Base-by-base conservation (phyloP, 371 early-diverging fungal genomes). In the Chytridium lagenaria region DNA sequence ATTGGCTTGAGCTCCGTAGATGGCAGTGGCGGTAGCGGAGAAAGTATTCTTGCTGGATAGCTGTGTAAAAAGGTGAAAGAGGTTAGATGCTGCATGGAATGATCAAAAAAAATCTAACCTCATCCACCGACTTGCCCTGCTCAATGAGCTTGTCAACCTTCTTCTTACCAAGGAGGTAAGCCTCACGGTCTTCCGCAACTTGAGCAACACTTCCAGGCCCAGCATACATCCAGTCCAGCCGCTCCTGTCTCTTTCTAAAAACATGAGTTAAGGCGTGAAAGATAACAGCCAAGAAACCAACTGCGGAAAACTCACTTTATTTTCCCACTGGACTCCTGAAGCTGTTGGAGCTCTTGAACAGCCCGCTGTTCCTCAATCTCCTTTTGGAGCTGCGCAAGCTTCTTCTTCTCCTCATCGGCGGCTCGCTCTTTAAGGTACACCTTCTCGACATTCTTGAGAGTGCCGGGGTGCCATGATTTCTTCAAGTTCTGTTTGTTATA, bases 381-480 rank as follows among this genome's bases (percentile, higher is more conserved):
- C 81, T 97, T 97, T 63, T 87, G 90, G 66, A 96, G 88, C 84
- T 94, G 94, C 12, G 92, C 95, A 23, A 93, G 81, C 76, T 95
- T 94, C 67, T 89, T 86, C 68, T 92, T 85, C 81, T 97, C 97
- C 69, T 94, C 96, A 5, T 86, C 88, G 31, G 91, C 92, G 66
- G 92, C 89, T 49, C 87, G 87, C 77, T 97, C 96, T 71, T 89
- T 90, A 75, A 95, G 91, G 93, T 96, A 97, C 51, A 97, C 93
- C 78, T 90, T 87, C 76, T 95, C 95, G 80, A 92, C 92, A 82
- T 96, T 95, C 39, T 91, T 90, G 72, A 93, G 88, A 33, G 96
- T 95, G 67, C 86, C 87, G 71, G 98, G 95, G 90, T 97, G 98
- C 97, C 98, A 98, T 40, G 93, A 93, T 83, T 97, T 98, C 90